Evolutionary conservation across 2,329 filamentous ascomycete species (phyloP).

Genomic region (Epichloe festucae): DNA sequence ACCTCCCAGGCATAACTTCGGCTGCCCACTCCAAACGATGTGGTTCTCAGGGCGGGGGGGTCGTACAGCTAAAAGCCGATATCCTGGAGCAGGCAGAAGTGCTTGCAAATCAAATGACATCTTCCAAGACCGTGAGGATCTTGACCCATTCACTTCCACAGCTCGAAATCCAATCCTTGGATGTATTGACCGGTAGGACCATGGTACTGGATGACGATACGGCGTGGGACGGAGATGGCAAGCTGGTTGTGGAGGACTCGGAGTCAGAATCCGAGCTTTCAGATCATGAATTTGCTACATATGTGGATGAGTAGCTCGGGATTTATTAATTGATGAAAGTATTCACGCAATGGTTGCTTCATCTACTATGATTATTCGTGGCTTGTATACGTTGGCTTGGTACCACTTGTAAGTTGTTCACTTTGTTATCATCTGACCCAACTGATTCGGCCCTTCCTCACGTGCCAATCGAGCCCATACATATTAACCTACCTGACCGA

Average conservation of each 20-base stretch:
- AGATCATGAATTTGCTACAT: slow-evolving; percentile 4
- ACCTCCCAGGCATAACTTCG: too few relatives aligned
- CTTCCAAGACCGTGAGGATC: slow-evolving; percentile 8
- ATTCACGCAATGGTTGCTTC: too few relatives aligned
- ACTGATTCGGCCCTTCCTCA: too few relatives aligned
- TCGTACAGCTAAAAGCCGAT: slow-evolving; percentile 7
- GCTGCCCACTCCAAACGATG: too few relatives aligned
- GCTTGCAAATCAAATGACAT: slow-evolving; percentile 7
- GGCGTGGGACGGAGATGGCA: slow-evolving; percentile 11
- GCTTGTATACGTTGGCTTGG: too few relatives aligned
- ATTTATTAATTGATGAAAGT: too few relatives aligned
- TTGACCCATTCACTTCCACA: slow-evolving; percentile 8
- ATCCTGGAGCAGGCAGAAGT: slow-evolving; percentile 8
- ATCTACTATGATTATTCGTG: too few relatives aligned
- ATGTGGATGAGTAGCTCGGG: neutral
- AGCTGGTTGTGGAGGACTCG: slow-evolving; percentile 5
- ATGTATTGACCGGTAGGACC: slow-evolving; percentile 10
- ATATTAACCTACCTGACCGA: too few relatives aligned
- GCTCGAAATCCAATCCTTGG: slow-evolving; percentile 7
- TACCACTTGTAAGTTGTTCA: too few relatives aligned
- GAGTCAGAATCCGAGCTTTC: slow-evolving; percentile 8
- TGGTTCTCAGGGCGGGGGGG: too few relatives aligned
- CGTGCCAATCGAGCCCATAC: too few relatives aligned
- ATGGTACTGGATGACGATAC: slow-evolving; percentile 9
- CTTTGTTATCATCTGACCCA: too few relatives aligned